Conservation (phyloP, 495 filamentous ascomycete species). For the Corynascus novoguineensis region DNA sequence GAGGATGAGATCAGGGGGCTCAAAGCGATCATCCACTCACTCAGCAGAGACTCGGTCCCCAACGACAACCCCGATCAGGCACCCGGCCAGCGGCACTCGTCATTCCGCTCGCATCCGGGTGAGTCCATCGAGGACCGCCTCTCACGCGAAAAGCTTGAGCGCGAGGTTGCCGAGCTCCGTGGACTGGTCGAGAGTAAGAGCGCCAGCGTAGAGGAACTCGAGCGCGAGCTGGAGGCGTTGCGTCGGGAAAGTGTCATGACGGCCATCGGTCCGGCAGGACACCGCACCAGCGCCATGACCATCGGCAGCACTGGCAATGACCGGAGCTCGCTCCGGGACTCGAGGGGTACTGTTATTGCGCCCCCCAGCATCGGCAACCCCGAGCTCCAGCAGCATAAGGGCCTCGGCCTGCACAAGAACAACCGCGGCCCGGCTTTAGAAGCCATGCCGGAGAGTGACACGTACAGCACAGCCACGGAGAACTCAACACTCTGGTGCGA, state of each 20-base stretch:
- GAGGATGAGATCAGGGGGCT: constrained; percentile 96
- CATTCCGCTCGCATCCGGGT: constrained; percentile 34
- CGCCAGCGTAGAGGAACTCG: constrained; percentile 79
- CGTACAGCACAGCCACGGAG: constrained; percentile 66
- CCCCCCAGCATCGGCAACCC: constrained; percentile 7
- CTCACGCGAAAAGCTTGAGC: constrained; percentile 60
- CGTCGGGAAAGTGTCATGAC: constrained; percentile 51
- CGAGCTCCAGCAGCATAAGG: constrained; percentile 26
- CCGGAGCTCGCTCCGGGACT: constrained; percentile 52
- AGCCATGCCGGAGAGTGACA: constrained; percentile 67
- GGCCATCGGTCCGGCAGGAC: constrained; percentile 21
- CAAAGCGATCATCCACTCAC: constrained; percentile 94
- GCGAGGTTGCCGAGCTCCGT: constrained; percentile 71
- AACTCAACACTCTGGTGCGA: constrained; percentile 81
- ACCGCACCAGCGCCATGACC: constrained; percentile 5
- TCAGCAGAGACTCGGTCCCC: constrained; percentile 67
- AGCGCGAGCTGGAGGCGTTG: constrained; percentile 74
- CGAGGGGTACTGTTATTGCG: constrained; percentile 49
- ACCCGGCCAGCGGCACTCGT: constrained; percentile 38
- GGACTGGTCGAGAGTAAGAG: constrained; percentile 63
- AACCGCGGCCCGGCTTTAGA: constrained; percentile 45
- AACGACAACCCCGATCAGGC: constrained; percentile 42
- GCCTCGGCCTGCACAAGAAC: constrained; percentile 30
- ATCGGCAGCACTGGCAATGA: constrained; percentile 36
- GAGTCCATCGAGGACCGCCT: constrained; percentile 56